Evolutionary conservation across 805 yeast genomes (phyloP).

Genomic region (Candida stauntonica): DNA sequence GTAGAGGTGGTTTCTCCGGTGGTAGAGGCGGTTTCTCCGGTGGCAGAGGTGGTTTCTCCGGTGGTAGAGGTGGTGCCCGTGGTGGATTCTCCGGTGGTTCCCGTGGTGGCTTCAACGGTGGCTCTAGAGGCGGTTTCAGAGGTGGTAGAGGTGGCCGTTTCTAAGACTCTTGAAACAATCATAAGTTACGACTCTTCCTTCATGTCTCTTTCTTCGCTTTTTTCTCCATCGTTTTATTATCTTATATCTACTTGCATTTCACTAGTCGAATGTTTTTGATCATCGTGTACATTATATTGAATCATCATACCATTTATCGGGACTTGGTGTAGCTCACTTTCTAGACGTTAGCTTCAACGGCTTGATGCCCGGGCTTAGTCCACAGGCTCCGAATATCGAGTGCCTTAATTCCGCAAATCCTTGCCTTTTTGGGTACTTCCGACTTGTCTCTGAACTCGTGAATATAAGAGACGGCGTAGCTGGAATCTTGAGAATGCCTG

Average conservation of each 20-base stretch:
- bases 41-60: conserved; percentile 39
- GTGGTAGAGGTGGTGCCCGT: conserved; percentile 33
- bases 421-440: conserved; percentile 33
- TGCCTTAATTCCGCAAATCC: conserved; percentile 53
- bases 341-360: conserved; percentile 17
- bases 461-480: conserved; percentile 41
- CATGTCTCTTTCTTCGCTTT: background rate
- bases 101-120: conserved; percentile 34
- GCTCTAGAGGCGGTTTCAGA: conserved; percentile 17
- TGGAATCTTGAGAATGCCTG: conserved; percentile 38
- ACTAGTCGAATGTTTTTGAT: conserved; percentile 1
- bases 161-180: conserved; percentile 8
- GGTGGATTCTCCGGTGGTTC: conserved; percentile 29
- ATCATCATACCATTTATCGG: conserved; percentile 3
- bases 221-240: background rate
- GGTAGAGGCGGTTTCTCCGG: conserved; percentile 30
- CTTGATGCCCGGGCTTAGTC: conserved; percentile 28
- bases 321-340: background rate
- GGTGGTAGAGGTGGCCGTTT: conserved; percentile 26
- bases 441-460: conserved; percentile 44
- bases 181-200: background rate
- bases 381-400: conserved; percentile 51
- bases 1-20: conserved; percentile 20
- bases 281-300: conserved; percentile 15
- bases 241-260: conserved; percentile 7